phyloP scores from a whole-genome alignment of 1,284 basidiomycete species.

The Phellopilus nigrolimitatus region DNA sequence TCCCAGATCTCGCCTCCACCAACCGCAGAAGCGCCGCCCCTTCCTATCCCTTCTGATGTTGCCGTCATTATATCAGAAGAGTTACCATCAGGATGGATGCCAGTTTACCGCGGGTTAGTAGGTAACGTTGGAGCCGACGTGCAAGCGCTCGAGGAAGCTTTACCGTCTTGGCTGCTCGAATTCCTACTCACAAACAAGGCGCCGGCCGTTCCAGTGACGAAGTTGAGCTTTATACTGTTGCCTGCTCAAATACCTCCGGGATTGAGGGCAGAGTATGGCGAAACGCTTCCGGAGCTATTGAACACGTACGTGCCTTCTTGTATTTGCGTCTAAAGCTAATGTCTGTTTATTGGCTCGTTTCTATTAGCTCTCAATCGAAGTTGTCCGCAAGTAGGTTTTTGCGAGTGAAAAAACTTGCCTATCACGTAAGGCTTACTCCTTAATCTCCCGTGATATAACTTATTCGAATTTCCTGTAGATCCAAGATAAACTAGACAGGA shows the following conservation, averaged over 20 bases:
- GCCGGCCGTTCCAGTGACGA: slow-evolving; percentile 47
- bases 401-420: slow-evolving; percentile 77
- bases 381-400: slow-evolving; percentile 85
- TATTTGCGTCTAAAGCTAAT: too few relatives aligned
- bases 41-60: slow-evolving; percentile 61
- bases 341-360: too few relatives aligned
- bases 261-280: slow-evolving; percentile 43
- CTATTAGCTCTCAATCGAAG: slow-evolving; percentile 54
- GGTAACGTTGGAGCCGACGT: slow-evolving; percentile 62
- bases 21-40: slow-evolving; percentile 66
- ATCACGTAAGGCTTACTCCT: slow-evolving; percentile 57
- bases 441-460: not conserved
- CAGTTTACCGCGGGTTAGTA: slow-evolving; percentile 72
- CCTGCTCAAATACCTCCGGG: slow-evolving; percentile 51
- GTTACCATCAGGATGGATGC: slow-evolving; percentile 71
- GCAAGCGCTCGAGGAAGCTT: slow-evolving; percentile 65
- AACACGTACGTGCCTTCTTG: slow-evolving; percentile 55
- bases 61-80: slow-evolving; percentile 83
- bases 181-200: slow-evolving; percentile 74
- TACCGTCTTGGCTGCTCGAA: slow-evolving; percentile 89
- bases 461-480: slow-evolving; percentile 42
- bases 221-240: slow-evolving; percentile 85
- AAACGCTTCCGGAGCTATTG: slow-evolving; percentile 67
- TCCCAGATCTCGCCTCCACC: slow-evolving; percentile 67
- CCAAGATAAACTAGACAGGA: slow-evolving; percentile 79